Base-by-base conservation (phyloP, 495 filamentous ascomycete genomes). In the Xylona heveae region DNA sequence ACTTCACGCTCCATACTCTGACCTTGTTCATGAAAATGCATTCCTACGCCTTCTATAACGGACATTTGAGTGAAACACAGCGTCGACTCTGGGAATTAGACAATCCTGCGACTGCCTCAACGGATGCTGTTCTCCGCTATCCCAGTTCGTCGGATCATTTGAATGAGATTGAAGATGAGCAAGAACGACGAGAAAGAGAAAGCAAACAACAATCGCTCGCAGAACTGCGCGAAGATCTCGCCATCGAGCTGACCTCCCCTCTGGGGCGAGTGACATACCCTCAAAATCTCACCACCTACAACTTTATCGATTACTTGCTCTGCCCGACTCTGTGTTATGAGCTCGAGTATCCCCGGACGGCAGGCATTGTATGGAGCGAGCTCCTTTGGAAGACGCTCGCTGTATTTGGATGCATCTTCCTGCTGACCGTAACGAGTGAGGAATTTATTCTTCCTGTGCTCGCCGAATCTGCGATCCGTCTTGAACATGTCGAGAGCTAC, bases 321-420 rank as follows among this genome's bases (percentile, higher is more conserved):
- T 97, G 88, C 43, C 88, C 88, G 6, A 97, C 88, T 1, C 63
- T 97, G 18, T 97, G 88, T 57, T 97, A 97, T 51, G 88, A 97
- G 53, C 61, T 97, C 24, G 90, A 94, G 43, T 97, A 95, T 54
- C 88, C 88, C 2, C 73, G 88, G 17, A 85, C 68, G 24, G 52
- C 60, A 3, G 56, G 59, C 5, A 68, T 78, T 18, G 62, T 74
- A 39, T 93, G 80, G 79, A 58, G 64, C n/a, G 74, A 85, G 38
- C 63, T 97, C 19, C 66, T 74, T 20, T 77, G 68, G 48, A 95
- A 95, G 53, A 64, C 76, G 18, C 58, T 76, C n/a, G 88, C 88
- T 20, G 72, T 85, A 8, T 94, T 94, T 51, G 88, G 88, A 13
- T 93, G 85, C 48, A 90, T 97, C 44, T 97, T 94, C 55, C 66